Percentiles rank a stretch among this genome's conserved stretches.
phyloP scores from a whole-genome alignment of 345 rosid species.

The Corymbia maculata region DNA sequence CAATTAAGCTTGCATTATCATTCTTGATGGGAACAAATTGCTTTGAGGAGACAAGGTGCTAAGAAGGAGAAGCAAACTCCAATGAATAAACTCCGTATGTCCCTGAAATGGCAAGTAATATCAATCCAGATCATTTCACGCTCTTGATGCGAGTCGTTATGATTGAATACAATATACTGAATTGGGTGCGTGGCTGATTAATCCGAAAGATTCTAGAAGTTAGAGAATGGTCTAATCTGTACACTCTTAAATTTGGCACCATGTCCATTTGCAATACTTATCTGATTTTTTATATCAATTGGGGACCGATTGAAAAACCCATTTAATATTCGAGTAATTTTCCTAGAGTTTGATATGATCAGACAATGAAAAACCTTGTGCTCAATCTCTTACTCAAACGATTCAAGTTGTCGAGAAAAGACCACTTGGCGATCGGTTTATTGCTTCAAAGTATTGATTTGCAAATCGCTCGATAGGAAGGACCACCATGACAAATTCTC shows the following conservation, averaged over 20 bases:
- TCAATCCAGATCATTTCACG: neutral
- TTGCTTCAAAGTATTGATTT: neutral
- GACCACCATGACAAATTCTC: neutral
- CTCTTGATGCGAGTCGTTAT: neutral
- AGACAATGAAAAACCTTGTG: rapidly evolving
- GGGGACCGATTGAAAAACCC: neutral
- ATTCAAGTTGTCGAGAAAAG: neutral
- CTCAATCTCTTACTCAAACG: neutral
- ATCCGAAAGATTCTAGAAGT: neutral
- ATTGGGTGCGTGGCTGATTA: neutral
- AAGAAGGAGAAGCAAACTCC: neutral
- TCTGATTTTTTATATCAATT: neutral
- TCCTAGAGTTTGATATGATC: neutral
- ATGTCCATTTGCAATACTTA: rapidly evolving
- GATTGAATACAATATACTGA: neutral
- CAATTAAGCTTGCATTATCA: neutral
- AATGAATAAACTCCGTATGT: neutral
- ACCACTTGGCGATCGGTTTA: rapidly evolving
- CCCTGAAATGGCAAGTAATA: neutral
- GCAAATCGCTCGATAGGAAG: neutral
- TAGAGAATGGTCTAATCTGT: neutral
- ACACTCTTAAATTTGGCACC: neutral
- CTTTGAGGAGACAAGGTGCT: neutral
- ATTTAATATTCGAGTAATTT: neutral
- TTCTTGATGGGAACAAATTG: neutral